phyloP scores from a whole-genome alignment of 2,329 filamentous ascomycete genomes.

The Epichloe gansuensis region DNA sequence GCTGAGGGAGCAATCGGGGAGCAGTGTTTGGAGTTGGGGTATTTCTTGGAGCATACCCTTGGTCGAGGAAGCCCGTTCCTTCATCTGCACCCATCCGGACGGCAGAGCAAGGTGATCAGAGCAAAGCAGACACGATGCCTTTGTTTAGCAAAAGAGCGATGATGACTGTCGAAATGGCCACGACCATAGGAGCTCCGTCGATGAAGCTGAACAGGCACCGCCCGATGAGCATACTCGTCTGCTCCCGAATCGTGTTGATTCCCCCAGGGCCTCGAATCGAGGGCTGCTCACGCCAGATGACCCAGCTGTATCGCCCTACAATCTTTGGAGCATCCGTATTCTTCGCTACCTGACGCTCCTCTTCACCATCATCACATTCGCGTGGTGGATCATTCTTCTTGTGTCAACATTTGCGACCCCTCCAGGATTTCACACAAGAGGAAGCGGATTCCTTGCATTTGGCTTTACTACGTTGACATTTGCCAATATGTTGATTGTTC shows the following conservation, averaged over 20 bases:
- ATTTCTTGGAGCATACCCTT: not conserved
- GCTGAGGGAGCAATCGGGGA: not conserved
- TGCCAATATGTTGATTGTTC: conserved; percentile 59
- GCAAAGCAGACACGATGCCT: conserved; percentile 17
- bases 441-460: conserved; percentile 88
- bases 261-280: conserved; percentile 31
- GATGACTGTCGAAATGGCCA: conserved; percentile 11
- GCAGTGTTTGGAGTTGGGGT: not conserved
- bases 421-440: conserved; percentile 71
- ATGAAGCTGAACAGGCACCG: conserved; percentile 16
- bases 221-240: conserved; percentile 50
- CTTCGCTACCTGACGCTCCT: conserved; percentile 67
- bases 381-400: conserved; percentile 92
- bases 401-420: conserved; percentile 85
- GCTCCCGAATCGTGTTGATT: conserved; percentile 54
- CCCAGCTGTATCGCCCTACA: conserved; percentile 71
- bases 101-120: not conserved
- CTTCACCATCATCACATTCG: conserved; percentile 61
- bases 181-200: conserved; percentile 7
- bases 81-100: not conserved
- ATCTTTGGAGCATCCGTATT: conserved; percentile 80
- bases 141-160: conserved; percentile 19
- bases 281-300: conserved; percentile 29
- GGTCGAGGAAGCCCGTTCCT: not conserved
- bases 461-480: conserved; percentile 69